A percentile compares a stretch with the other conserved stretches of the same genome.
These are phyloP conservation scores for Sugiyamaella marilandica DNA, from an alignment of 805 yeast species.

Conservation along the genomic window DNA sequence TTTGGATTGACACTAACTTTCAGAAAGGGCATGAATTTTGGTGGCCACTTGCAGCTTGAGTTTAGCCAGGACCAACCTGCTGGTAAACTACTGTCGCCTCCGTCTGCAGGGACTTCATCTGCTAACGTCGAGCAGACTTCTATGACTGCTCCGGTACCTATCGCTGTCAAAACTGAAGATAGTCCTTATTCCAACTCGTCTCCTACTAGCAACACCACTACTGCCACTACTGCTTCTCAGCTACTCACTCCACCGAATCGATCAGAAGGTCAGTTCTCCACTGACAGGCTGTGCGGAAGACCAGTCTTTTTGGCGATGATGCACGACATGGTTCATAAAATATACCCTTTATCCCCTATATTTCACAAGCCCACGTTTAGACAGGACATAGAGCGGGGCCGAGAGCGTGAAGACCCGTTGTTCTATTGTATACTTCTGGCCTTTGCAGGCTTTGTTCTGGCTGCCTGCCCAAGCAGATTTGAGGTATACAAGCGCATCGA, in stretches of 20 bases:
- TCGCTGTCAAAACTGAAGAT: background rate
- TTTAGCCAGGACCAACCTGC: background rate
- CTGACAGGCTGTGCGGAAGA: background rate
- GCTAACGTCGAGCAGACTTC: too few relatives aligned
- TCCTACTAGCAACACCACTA: background rate
- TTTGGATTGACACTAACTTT: too few relatives aligned
- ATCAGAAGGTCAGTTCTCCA: background rate
- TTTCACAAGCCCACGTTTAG: conserved; percentile 18
- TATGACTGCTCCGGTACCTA: too few relatives aligned
- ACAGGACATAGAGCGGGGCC: conserved; percentile 9
- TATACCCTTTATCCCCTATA: conserved; percentile 16
- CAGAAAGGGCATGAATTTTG: background rate
- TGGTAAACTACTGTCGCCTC: background rate
- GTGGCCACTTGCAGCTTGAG: background rate
- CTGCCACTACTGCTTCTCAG: background rate
- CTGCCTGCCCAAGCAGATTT: conserved; percentile 14
- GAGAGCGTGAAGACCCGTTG: conserved; percentile 14
- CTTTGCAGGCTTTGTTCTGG: conserved; percentile 12
- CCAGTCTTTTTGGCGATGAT: background rate
- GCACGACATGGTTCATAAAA: background rate
- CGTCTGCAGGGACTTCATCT: background rate
- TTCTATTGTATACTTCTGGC: conserved; percentile 12
- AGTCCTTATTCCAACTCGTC: background rate
- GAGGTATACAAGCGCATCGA: conserved; percentile 7
- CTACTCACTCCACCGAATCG: background rate